phyloP scores from a whole-genome alignment of 306 rosid species.

The Quercus wislizeni region DNA sequence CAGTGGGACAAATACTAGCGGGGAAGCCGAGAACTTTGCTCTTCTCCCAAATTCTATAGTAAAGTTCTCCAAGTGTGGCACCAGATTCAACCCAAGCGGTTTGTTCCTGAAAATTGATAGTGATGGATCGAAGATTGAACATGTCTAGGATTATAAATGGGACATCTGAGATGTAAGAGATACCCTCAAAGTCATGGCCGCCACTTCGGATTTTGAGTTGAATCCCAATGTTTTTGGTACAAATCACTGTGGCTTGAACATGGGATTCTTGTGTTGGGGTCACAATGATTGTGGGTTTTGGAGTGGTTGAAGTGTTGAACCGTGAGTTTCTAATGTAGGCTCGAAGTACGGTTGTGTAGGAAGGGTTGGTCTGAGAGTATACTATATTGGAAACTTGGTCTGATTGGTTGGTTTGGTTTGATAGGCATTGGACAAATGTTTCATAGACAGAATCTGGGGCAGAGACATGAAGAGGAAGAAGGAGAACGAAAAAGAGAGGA shows the following conservation, averaged over 20 bases:
- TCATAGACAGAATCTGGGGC: conserved; percentile 35
- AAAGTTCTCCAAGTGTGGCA: conserved; percentile 73
- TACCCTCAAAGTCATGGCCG: conserved; percentile 80
- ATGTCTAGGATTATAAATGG: conserved; percentile 69
- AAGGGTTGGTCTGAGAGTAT: conserved; percentile 34
- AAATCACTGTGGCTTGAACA: conserved; percentile 54
- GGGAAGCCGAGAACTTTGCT: conserved; percentile 68
- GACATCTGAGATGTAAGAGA: conserved; percentile 57
- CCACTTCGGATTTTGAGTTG: conserved; percentile 75
- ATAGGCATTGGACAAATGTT: conserved; percentile 52
- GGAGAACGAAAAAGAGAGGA: conserved; percentile 21
- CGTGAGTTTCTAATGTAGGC: conserved; percentile 73
- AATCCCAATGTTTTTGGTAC: conserved; percentile 40
- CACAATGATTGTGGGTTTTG: conserved; percentile 60
- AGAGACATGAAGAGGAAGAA: conserved; percentile 27
- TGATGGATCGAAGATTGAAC: conserved; percentile 52
- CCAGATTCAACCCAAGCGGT: conserved; percentile 60
- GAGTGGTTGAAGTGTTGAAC: conserved; percentile 66
- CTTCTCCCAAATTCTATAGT: conserved; percentile 58
- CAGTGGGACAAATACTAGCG: conserved; percentile 66
- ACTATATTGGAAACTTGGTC: conserved; percentile 29
- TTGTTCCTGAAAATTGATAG: conserved; percentile 39
- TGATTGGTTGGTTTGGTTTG: conserved; percentile 31
- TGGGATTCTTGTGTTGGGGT: conserved; percentile 51
- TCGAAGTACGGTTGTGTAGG: conserved; percentile 56